A percentile compares a stretch with the other conserved stretches of the same genome.
phyloP scores from a whole-genome alignment of 768 basidiomycete genomes.

The Dentipellis sp. region DNA sequence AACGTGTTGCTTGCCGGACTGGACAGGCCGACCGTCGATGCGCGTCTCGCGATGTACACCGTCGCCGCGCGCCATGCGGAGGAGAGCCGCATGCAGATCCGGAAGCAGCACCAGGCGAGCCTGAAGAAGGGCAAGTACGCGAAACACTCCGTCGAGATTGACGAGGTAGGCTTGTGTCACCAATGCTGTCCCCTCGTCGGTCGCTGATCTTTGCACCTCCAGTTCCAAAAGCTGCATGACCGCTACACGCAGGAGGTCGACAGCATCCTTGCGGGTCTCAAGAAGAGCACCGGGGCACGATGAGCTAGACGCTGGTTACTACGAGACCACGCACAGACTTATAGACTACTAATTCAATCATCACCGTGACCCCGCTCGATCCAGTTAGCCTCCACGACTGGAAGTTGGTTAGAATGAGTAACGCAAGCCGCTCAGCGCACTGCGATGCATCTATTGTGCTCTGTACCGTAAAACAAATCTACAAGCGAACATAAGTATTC shows the following conservation, averaged over 20 bases:
- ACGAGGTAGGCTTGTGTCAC: conserved; percentile 43
- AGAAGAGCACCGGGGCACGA: conserved; percentile 38
- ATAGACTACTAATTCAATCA: too few species aligned
- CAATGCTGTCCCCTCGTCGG: neutral
- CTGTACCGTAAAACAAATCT: too few species aligned
- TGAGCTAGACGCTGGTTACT: neutral
- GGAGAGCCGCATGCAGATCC: conserved; percentile 65
- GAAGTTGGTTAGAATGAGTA: too few species aligned
- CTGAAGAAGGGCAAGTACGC: conserved; percentile 61
- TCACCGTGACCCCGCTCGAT: too few species aligned
- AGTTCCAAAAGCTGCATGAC: conserved; percentile 75
- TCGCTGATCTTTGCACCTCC: neutral
- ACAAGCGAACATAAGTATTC: too few species aligned
- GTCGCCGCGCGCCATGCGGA: conserved; percentile 59
- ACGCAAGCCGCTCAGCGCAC: too few species aligned
- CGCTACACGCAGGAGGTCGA: conserved; percentile 57
- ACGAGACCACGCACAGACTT: too few species aligned
- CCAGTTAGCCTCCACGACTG: too few species aligned
- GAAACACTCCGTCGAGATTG: conserved; percentile 61
- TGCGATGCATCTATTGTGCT: too few species aligned
- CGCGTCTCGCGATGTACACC: conserved; percentile 45
- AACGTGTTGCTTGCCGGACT: neutral
- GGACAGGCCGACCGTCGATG: conserved; percentile 67
- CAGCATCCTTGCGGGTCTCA: conserved; percentile 50
- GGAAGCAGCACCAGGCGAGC: conserved; percentile 58